These are phyloP conservation scores for Shiraia sp. DNA, from an alignment of 2,329 filamentous ascomycete species.

Conservation along the genomic window DNA sequence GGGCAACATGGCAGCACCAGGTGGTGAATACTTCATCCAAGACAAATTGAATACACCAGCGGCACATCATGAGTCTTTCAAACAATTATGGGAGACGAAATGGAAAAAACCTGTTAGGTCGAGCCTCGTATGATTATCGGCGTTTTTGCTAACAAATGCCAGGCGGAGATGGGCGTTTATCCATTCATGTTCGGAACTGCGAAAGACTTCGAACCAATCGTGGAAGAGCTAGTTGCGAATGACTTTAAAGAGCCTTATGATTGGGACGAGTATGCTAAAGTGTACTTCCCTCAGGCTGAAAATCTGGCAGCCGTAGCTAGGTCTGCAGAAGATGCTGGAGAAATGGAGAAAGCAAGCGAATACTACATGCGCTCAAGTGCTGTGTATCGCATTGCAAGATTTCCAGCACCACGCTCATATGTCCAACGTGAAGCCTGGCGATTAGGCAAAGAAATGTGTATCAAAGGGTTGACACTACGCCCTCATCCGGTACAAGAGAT, in stretches of 20 bases:
- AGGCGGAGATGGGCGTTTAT: constrained; percentile 63
- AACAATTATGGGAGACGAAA: constrained; percentile 70
- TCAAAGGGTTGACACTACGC: constrained; percentile 54
- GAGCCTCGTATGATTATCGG: background rate
- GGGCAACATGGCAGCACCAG: constrained; percentile 46
- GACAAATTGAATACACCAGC: constrained; percentile 49
- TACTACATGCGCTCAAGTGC: constrained; percentile 62
- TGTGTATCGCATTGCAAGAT: constrained; percentile 73
- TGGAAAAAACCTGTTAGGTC: constrained; percentile 68
- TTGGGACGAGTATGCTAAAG: constrained; percentile 65
- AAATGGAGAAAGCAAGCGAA: constrained; percentile 59
- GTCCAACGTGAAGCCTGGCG: constrained; percentile 66
- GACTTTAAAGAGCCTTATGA: constrained; percentile 67
- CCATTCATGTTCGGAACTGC: constrained; percentile 74
- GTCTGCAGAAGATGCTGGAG: constrained; percentile 53
- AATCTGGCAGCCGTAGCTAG: constrained; percentile 59
- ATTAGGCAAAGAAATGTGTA: constrained; percentile 65
- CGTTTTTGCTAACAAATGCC: background rate
- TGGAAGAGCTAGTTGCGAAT: constrained; percentile 63
- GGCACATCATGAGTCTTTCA: constrained; percentile 52
- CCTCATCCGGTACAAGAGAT: constrained; percentile 65
- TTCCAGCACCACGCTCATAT: constrained; percentile 59
- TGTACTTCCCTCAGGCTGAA: constrained; percentile 64
- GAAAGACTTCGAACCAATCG: constrained; percentile 72
- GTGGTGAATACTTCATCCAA: constrained; percentile 52